Base-by-base conservation (phyloP, 306 rosid genomes). In the Castanea mollissima region DNA sequence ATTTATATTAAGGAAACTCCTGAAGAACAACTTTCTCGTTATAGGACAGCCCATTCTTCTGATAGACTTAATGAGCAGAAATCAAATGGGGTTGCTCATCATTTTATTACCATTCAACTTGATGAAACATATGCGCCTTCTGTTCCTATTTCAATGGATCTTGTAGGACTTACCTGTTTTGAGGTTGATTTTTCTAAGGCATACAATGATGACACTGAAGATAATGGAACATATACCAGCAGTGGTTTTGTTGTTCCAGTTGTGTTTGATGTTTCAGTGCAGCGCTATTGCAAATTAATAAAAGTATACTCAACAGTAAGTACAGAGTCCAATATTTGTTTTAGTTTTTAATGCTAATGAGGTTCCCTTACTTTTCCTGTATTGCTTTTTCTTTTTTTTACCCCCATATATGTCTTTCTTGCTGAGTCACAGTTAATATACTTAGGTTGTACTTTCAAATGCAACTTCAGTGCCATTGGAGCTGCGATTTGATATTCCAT, bases 401-500 rank as follows among this genome's bases (percentile, higher is more conserved):
- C 4, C 67, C 58, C 10, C 79, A 52, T 74, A 32, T 23, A n/a
- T n/a, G 70, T 1, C 34, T 54, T 67, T 74, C 75, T 72, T 20
- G 35, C 74, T 78, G 54, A 44, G 74, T 72, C 16, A 85, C 76
- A 51, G 25, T 82, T 85, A 46, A 49, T 80, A 46, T 72, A 54
- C 81, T 44, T 86, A 95, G 99, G 99, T 92, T 85, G 90, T 95
- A 75, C 94, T 95, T 82, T 84, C 88, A 74, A 95, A 95, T 84
- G 87, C 91, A 63, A 91, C 98, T 75, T 84, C 94, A 59, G 75
- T 74, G 69, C 91, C 99, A 16, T 80, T 95, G 84, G 97, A 95
- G 86, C 89, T 95, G 84, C 92, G 99, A 59, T 95, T 95, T 83
- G 99, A 95, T 85, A 95, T 92, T 84, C 99, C 99, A 16, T 90